These are phyloP conservation scores for Buxus sempervirens DNA, from an alignment of 164 flowering plant genomes.

Conservation along the genomic window DNA sequence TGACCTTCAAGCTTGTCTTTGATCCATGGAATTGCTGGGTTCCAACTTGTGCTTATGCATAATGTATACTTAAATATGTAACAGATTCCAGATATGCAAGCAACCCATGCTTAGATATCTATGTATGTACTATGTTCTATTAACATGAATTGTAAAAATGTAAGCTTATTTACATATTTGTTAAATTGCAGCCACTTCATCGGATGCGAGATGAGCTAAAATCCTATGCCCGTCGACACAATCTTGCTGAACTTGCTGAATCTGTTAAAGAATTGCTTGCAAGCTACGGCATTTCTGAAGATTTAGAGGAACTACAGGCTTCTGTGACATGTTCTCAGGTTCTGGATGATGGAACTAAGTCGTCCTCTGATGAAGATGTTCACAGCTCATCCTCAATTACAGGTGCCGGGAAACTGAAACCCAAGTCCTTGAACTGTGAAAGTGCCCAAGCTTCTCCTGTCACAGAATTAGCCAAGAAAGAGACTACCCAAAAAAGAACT, in stretches of 20 bases:
- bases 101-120: too few species aligned
- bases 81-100: too few species aligned
- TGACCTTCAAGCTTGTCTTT: too few species aligned
- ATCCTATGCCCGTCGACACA: conserved; percentile 54
- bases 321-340: conserved; percentile 58
- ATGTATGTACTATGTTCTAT: too few species aligned
- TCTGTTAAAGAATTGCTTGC: conserved; percentile 52
- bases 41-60: too few species aligned
- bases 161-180: neutral
- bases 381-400: conserved; percentile 37
- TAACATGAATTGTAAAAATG: too few species aligned
- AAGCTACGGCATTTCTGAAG: conserved; percentile 47
- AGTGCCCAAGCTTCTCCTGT: conserved; percentile 30
- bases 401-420: conserved; percentile 46
- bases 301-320: conserved; percentile 46
- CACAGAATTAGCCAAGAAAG: conserved; percentile 36
- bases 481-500: conserved; percentile 23
- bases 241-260: conserved; percentile 57
- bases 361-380: conserved; percentile 67
- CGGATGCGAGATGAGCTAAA: conserved; percentile 68
- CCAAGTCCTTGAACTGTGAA: conserved; percentile 48
- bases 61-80: too few species aligned
- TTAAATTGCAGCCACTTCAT: conserved; percentile 55
- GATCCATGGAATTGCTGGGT: too few species aligned
- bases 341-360: conserved; percentile 44